Conservation (phyloP, 2,329 filamentous ascomycete genomes). For the Cadophora sp. region DNA sequence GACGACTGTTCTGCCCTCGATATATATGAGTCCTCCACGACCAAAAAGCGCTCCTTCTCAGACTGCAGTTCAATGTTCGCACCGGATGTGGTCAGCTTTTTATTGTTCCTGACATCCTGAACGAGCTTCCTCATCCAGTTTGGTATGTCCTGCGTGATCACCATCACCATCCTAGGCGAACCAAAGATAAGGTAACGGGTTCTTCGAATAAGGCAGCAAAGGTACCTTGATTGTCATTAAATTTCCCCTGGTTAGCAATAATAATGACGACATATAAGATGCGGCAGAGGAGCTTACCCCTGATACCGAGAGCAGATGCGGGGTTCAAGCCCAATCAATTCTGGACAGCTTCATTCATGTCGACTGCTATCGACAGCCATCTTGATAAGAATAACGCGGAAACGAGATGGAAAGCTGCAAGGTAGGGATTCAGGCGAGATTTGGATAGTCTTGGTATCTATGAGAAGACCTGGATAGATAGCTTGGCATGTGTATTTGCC, state of each 20-base stretch:
- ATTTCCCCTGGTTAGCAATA: not conserved
- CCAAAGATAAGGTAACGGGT: slow-evolving; percentile 12
- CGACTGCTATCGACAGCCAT: not conserved
- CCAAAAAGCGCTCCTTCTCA: not conserved
- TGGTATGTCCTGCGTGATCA: slow-evolving; percentile 8
- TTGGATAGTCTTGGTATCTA: not conserved
- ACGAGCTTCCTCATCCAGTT: slow-evolving; percentile 17
- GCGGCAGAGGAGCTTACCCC: not conserved
- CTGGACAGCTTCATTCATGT: slow-evolving; percentile 11
- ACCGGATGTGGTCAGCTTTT: not conserved
- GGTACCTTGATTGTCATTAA: slow-evolving; percentile 6
- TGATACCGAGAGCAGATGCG: not conserved
- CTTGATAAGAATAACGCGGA: slow-evolving; percentile 7
- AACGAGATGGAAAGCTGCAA: not conserved
- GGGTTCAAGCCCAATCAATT: not conserved
- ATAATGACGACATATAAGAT: slow-evolving; percentile 21
- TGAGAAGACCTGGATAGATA: no score
- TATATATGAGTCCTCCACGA: not conserved
- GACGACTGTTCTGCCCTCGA: not conserved
- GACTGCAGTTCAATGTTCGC: not conserved
- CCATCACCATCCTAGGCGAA: slow-evolving; percentile 8
- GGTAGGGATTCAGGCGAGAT: slow-evolving; percentile 7
- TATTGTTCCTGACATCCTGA: slow-evolving; percentile 4
- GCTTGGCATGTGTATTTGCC: not conserved
- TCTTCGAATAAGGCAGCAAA: slow-evolving; percentile 10